phyloP scores from a whole-genome alignment of 208 protist genomes.

The Trypanosoma cruzi region DNA sequence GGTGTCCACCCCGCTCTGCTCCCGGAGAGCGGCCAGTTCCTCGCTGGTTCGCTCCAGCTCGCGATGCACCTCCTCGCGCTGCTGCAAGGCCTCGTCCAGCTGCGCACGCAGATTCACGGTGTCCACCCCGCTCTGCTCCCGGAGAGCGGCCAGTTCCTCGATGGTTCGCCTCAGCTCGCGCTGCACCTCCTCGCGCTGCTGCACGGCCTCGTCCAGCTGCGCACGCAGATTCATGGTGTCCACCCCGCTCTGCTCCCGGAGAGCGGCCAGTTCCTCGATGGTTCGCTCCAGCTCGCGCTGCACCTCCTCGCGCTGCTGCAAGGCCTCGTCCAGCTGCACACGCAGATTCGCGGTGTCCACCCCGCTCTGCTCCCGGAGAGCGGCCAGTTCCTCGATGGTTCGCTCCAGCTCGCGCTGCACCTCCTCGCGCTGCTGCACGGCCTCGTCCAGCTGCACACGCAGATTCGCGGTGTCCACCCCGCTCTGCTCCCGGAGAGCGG shows the following conservation, averaged over 20 bases:
- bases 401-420: not conserved
- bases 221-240: not conserved
- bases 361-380: not conserved
- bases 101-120: not conserved
- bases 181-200: conserved; percentile 5
- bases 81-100: not conserved
- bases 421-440: not conserved
- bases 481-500: not conserved
- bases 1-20: not conserved
- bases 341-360: not conserved
- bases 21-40: not conserved
- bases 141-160: not conserved
- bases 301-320: not conserved
- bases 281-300: not conserved
- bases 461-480: not conserved
- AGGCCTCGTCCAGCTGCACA: conserved; percentile 6
- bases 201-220: not conserved
- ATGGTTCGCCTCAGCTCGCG: conserved; percentile 2
- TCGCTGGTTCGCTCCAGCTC: not conserved
- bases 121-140: not conserved
- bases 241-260: not conserved
- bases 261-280: not conserved
- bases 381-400: not conserved
- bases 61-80: conserved; percentile 15
- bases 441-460: not conserved